Base-by-base conservation (phyloP, 495 filamentous ascomycete species). In the Penicillium arizonense region DNA sequence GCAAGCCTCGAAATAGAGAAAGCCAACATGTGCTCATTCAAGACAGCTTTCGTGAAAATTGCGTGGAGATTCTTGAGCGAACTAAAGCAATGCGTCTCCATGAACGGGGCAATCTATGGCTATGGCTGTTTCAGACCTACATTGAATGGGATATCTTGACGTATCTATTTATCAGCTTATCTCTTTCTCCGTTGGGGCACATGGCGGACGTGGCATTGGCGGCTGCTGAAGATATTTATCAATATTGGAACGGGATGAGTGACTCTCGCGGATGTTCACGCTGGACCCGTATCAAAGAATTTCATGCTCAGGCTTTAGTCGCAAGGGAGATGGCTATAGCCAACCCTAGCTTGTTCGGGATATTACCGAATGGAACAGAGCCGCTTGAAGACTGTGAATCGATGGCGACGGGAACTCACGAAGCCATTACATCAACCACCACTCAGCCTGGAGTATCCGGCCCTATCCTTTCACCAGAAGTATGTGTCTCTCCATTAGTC, bases 101-200 rank as follows among this genome's bases (percentile, higher is more conserved):
- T 23, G 55, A 62, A 21, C 50, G 47, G 4, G 53, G 59, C 6
- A 52, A 35, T 36, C 51, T 47, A 28, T 68, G 59, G 65, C 38
- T 58, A 3, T 65, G 65, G 89, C 75, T 91, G n/a, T 90, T 90
- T 70, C 81, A 84, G 64, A 90, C 84, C 0, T 90, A 91, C 62
- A 79, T 85, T 10, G 86, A 91, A 53, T 88, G 86, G 84, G 87
- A 91, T 53, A 86, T 89, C 10, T 75, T 91, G 3, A 82, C 82
- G 2, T 88, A 85, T 57, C 72, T 69, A 3, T 67, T 93, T 5
- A 76, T 85, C 2, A 87, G 92, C 54, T 73, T 91, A 3, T 83
- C 83, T 57, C 73, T 82, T 30, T 33, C 18, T 4, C 53, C 45
- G 4, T 21, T 21, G 13, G 46, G 28, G 0, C 35, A 45, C 2